Base-by-base conservation (phyloP, 805 yeast species). In the Ogataea siamensis region DNA sequence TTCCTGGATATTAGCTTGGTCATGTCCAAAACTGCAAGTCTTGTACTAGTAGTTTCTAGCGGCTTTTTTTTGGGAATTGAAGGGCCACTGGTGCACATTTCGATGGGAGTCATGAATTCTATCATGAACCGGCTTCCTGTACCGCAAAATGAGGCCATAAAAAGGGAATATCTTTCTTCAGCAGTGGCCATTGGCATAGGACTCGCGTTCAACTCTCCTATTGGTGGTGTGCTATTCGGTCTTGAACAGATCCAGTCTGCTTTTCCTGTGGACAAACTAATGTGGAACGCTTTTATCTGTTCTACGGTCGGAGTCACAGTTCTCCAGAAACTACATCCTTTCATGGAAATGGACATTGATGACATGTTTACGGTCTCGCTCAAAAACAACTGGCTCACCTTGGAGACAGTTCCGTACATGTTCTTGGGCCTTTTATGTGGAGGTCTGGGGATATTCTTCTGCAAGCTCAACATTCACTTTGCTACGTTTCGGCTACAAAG, bases 1-100 rank as follows among this genome's bases (percentile, higher is more conserved):
- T 78, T 82, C 47, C 58, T 87, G 36, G 73, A 78, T 6, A 38
- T 68, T 8, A 57, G 60, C 21, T 71, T 83, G 3, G 61, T 86
- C n/a, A 15, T 74, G 3, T 65, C 67, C 37, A 86, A 86, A 54
- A 63, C 74, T 3, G 28, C 67, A 1, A 84, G 88, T 2, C 62
- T 86, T 32, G 64, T 78, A 5, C 61, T 84, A 32, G 80, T 82
- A 11, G 80, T 83, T 4, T 79, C 88, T 15, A 75, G 86, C 1
- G 95, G 95, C 0, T 53, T 87, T 2, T 83, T 91, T 86, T 70
- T 83, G 5, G 95, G 96, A 5, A 80, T 78, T 53, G 96, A 87
- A 51, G 95, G 95, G 2, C 95, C 96, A 0, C 58, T 87, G 38
- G 89, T 85, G 17, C 95, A 87, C 58, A 74, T 87, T 4, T 73